Evolutionary conservation across 176 grass and related monocot genomes (phyloP).

Genomic region (Miscanthus lutarioriparius): DNA sequence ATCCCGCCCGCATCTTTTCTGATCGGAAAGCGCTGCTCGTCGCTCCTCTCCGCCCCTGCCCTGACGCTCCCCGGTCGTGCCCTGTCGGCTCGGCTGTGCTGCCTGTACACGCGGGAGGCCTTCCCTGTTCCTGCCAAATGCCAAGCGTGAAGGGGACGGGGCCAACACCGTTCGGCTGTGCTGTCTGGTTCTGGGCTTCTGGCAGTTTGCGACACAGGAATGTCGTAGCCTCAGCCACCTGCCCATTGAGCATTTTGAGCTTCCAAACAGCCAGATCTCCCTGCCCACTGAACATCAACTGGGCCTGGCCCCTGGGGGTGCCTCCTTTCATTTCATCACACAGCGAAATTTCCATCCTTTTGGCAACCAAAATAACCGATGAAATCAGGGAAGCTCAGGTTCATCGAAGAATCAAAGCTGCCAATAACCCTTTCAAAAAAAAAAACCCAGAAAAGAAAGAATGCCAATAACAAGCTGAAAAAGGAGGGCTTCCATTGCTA

Average conservation of each 20-base stretch:
- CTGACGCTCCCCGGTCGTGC: neutral
- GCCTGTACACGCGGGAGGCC: neutral
- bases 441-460: neutral
- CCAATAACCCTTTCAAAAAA: neutral
- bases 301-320: neutral
- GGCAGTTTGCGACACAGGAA: neutral
- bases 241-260: neutral
- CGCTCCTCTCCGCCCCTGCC: neutral
- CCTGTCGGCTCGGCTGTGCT: neutral
- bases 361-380: neutral
- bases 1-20: slow-evolving; percentile 17
- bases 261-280: neutral
- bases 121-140: neutral
- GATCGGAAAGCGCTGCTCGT: neutral
- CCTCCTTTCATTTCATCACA: neutral
- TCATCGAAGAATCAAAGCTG: neutral
- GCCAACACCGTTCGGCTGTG: no score
- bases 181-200: neutral
- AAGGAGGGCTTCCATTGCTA: neutral
- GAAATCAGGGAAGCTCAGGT: neutral
- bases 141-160: neutral
- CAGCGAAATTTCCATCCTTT: neutral
- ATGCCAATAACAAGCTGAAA: neutral
- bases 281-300: neutral
- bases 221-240: neutral